Percentiles rank a stretch among this genome's conserved stretches.
phyloP scores from a whole-genome alignment of 768 basidiomycete genomes.

The Daedaleopsis sinensis region DNA sequence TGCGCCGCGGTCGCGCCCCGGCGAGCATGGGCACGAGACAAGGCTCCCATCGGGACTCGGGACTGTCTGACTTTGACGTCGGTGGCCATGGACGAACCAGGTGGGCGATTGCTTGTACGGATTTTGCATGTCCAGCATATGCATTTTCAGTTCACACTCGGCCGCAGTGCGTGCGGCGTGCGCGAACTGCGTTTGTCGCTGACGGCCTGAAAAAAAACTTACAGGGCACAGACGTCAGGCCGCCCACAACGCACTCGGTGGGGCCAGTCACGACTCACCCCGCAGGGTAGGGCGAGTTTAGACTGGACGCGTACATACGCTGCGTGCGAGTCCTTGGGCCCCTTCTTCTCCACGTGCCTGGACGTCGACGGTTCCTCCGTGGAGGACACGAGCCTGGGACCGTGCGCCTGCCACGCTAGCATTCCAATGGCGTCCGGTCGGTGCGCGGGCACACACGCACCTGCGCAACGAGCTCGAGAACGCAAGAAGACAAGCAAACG shows the following conservation, averaged over 20 bases:
- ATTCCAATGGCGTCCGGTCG: too few species aligned
- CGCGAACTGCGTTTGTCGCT: constrained; percentile 2
- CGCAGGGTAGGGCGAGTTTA: not conserved
- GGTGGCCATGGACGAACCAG: not conserved
- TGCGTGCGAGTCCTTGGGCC: not conserved
- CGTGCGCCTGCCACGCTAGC: too few species aligned
- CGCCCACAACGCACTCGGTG: constrained; percentile 3
- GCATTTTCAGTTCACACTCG: too few species aligned
- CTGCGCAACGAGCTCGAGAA: too few species aligned
- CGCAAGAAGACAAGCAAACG: too few species aligned
- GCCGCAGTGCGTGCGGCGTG: not conserved
- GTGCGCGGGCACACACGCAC: too few species aligned
- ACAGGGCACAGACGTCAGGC: constrained; percentile 13
- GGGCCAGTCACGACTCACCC: not conserved
- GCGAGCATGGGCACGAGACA: too few species aligned
- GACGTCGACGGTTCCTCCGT: not conserved
- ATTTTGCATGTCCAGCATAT: not conserved
- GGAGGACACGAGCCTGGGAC: not conserved
- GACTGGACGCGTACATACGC: not conserved
- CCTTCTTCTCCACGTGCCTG: not conserved
- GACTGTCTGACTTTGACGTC: not conserved
- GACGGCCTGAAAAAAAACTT: constrained; percentile 12
- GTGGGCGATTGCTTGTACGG: not conserved
- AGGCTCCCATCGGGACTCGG: too few species aligned
- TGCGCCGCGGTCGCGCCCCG: too few species aligned